phyloP scores from a whole-genome alignment of 495 filamentous ascomycete genomes.

The Neurospora sublineolata region DNA sequence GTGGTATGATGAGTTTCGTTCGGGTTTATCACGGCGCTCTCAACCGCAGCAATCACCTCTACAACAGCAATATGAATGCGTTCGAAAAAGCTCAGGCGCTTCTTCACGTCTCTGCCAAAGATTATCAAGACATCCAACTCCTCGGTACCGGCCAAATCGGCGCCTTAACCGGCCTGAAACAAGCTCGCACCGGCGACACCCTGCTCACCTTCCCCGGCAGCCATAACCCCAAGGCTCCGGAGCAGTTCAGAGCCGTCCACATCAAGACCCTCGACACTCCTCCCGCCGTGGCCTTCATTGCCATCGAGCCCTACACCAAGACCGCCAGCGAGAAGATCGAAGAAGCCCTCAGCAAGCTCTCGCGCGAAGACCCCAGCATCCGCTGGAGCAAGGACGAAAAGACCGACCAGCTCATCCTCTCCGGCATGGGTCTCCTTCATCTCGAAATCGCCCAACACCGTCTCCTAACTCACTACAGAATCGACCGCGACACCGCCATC shows the following conservation, averaged over 20 bases:
- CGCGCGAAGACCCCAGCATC: constrained; percentile 92
- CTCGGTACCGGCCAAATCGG: constrained; percentile 86
- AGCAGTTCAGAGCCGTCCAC: constrained; percentile 61
- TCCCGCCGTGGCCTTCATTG: constrained; percentile 90
- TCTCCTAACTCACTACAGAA: constrained; percentile 79
- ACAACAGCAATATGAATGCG: constrained; percentile 77
- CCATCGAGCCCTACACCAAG: constrained; percentile 73
- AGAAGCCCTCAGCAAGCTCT: constrained; percentile 60
- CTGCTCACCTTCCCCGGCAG: constrained; percentile 57
- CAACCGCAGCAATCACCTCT: constrained; percentile 59
- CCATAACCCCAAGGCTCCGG: constrained; percentile 34
- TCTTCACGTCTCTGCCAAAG: constrained; percentile 83
- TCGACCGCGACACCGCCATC: constrained; percentile 49
- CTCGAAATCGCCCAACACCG: constrained; percentile 88
- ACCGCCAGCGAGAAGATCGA: constrained; percentile 67
- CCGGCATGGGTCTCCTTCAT: constrained; percentile 97
- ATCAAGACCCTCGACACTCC: constrained; percentile 82
- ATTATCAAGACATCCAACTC: constrained; percentile 70
- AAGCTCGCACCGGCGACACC: constrained; percentile 87
- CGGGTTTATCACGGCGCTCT: constrained; percentile 83
- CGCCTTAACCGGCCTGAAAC: constrained; percentile 85
- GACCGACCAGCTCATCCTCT: constrained; percentile 82
- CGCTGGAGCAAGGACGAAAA: constrained; percentile 76
- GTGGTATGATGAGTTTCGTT: constrained; percentile 84
- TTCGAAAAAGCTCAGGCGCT: constrained; percentile 73